These are phyloP conservation scores for Entomortierella chlamydospora DNA, from an alignment of 192 early-diverging fungal genomes.

Conservation along the genomic window DNA sequence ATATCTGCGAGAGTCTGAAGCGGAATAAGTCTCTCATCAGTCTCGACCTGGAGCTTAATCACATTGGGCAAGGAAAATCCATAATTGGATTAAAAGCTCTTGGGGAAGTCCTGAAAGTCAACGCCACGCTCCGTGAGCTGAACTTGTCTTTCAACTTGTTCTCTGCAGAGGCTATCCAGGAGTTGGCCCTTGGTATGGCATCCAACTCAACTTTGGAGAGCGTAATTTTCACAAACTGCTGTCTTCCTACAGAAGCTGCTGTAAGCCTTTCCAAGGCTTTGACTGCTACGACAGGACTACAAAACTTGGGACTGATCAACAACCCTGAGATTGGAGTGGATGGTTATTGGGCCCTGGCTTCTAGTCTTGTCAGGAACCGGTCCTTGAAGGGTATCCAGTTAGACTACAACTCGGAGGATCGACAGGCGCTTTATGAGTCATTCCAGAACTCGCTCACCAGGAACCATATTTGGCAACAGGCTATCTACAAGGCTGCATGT, in stretches of 20 bases:
- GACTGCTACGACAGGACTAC: constrained; percentile 44
- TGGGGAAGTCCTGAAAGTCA: constrained; percentile 32
- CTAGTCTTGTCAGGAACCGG: constrained; percentile 47
- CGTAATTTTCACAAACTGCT: constrained; percentile 50
- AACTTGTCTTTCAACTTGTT: constrained; percentile 56
- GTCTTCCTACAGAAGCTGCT: constrained; percentile 46
- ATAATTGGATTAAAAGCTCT: constrained; percentile 40
- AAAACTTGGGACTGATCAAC: constrained; percentile 52
- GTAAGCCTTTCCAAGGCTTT: constrained; percentile 33
- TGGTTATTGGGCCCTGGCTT: constrained; percentile 54
- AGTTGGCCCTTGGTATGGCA: constrained; percentile 40
- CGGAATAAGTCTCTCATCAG: constrained; percentile 38
- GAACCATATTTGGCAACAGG: constrained; percentile 59
- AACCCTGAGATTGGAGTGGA: constrained; percentile 57
- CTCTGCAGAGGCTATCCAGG: constrained; percentile 19
- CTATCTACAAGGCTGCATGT: constrained; percentile 54
- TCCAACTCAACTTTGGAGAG: constrained; percentile 55
- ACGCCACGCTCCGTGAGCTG: constrained; percentile 43
- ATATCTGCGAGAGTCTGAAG: constrained; percentile 39
- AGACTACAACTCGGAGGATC: constrained; percentile 62
- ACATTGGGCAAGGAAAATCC: constrained; percentile 43
- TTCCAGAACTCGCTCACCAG: constrained; percentile 57
- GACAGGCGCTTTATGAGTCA: constrained; percentile 51
- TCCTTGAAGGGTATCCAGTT: constrained; percentile 57
- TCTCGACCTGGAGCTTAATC: constrained; percentile 55